Conservation (phyloP, 495 filamentous ascomycete species). For the Thozetella sp. region DNA sequence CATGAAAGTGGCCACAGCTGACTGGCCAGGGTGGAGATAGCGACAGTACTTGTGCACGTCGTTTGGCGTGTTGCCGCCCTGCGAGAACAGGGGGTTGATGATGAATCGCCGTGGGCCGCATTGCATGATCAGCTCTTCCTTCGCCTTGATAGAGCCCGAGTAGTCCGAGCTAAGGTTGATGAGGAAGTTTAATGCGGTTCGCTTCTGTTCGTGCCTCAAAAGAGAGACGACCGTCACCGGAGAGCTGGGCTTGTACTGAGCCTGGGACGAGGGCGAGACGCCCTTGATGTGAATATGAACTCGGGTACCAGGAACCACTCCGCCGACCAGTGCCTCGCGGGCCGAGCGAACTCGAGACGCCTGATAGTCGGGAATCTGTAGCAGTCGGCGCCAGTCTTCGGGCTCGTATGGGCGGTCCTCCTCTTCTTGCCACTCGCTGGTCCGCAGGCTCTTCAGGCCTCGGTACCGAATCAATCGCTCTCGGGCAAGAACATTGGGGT, state of each 20-base stretch:
- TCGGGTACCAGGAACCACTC: constrained; percentile 78
- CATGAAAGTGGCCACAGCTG: constrained; percentile 87
- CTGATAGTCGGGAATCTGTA: constrained; percentile 83
- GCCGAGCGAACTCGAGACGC: constrained; percentile 72
- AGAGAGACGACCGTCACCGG: constrained; percentile 80
- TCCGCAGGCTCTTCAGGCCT: constrained; percentile 86
- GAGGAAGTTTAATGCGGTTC: constrained; percentile 82
- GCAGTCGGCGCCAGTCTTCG: constrained; percentile 82
- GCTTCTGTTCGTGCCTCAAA: constrained; percentile 92
- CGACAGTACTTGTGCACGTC: constrained; percentile 96
- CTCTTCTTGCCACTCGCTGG: constrained; percentile 82
- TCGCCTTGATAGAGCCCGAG: constrained; percentile 77
- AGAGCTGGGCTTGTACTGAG: constrained; percentile 50
- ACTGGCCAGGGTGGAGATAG: constrained; percentile 87
- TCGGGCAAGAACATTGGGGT: constrained; percentile 80
- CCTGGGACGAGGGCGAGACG: constrained; percentile 62
- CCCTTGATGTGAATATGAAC: constrained; percentile 79
- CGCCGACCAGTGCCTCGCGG: constrained; percentile 81
- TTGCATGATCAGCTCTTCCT: constrained; percentile 87
- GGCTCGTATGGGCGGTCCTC: constrained; percentile 87
- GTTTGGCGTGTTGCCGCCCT: constrained; percentile 82
- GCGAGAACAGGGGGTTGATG: constrained; percentile 89
- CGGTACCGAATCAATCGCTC: constrained; percentile 85
- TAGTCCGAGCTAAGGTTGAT: constrained; percentile 76
- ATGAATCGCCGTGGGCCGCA: constrained; percentile 83